phyloP scores from a whole-genome alignment of 176 grass and related monocot genomes.

The Oryza australiensis region DNA sequence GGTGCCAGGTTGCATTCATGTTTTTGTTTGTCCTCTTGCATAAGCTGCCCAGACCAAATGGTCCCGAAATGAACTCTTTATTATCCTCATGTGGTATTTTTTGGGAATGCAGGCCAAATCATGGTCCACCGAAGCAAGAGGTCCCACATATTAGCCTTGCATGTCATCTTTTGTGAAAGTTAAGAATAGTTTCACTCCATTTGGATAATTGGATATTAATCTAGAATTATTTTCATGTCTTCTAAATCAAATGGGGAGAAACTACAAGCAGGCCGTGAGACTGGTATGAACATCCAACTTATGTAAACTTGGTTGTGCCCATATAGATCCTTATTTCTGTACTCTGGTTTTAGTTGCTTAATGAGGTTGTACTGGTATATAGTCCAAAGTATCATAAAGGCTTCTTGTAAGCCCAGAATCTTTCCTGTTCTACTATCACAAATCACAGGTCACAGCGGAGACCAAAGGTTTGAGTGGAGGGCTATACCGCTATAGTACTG shows the following conservation, averaged over 20 bases:
- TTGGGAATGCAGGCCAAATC: slow-evolving; percentile 13
- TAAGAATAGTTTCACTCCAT: background rate
- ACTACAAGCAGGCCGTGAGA: background rate
- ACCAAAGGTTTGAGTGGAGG: background rate
- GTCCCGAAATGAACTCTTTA: slow-evolving; percentile 32
- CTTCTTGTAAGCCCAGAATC: background rate
- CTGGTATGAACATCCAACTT: slow-evolving; percentile 10
- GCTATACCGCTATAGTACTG: background rate
- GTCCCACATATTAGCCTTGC: background rate
- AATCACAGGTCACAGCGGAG: background rate
- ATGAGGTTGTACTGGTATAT: background rate
- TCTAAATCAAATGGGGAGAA: slow-evolving; percentile 1
- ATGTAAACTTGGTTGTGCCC: background rate
- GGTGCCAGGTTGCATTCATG: slow-evolving; percentile 21
- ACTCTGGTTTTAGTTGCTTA: background rate
- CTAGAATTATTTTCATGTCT: background rate
- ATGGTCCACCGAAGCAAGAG: slow-evolving; percentile 13
- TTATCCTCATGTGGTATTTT: slow-evolving; percentile 31
- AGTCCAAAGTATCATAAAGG: background rate
- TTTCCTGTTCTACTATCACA: slow-evolving; percentile 5
- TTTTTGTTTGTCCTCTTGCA: background rate
- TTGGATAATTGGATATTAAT: background rate
- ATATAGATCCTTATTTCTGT: background rate
- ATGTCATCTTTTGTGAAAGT: slow-evolving; percentile 5
- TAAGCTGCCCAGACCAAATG: slow-evolving; percentile 1